These are phyloP conservation scores for Saitozyma podzolica DNA, from an alignment of 768 basidiomycete genomes.

Conservation along the genomic window DNA sequence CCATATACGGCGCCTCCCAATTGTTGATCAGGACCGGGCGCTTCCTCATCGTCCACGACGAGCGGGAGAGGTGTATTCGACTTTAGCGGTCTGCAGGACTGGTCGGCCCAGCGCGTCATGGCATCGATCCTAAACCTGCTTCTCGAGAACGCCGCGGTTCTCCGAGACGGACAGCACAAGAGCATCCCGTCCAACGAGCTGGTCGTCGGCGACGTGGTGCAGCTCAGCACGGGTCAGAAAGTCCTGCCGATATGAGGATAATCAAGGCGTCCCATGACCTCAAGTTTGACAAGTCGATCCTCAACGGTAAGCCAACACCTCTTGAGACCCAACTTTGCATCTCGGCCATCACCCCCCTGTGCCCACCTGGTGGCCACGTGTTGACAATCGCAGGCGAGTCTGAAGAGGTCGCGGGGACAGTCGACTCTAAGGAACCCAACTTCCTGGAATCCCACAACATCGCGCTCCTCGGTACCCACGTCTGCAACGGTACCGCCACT, in stretches of 20 bases:
- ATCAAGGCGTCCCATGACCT: not conserved
- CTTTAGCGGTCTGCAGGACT: not conserved
- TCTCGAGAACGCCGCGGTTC: not conserved
- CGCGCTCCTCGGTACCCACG: not conserved
- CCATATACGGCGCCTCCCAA: constrained; percentile 43
- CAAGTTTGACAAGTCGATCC: not conserved
- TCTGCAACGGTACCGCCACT: not conserved
- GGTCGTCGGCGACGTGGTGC: not conserved
- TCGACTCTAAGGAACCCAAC: not conserved
- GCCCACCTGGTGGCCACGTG: too few species aligned
- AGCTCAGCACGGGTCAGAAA: constrained; percentile 1
- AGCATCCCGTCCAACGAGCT: not conserved
- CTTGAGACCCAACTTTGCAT: not conserved
- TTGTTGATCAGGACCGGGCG: constrained; percentile 36
- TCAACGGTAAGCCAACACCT: not conserved
- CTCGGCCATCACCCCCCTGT: too few species aligned
- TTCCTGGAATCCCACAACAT: not conserved
- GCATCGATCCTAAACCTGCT: not conserved
- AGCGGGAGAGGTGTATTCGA: constrained; percentile 22
- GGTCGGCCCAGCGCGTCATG: not conserved
- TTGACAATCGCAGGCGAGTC: not conserved
- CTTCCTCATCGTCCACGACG: constrained; percentile 8
- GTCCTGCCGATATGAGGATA: not conserved
- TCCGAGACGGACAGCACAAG: not conserved
- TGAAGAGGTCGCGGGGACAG: not conserved